A percentile compares a stretch with the other conserved stretches of the same genome.
These are phyloP conservation scores for Melastoma candidum DNA, from an alignment of 441 rosid species.

Conservation along the genomic window DNA sequence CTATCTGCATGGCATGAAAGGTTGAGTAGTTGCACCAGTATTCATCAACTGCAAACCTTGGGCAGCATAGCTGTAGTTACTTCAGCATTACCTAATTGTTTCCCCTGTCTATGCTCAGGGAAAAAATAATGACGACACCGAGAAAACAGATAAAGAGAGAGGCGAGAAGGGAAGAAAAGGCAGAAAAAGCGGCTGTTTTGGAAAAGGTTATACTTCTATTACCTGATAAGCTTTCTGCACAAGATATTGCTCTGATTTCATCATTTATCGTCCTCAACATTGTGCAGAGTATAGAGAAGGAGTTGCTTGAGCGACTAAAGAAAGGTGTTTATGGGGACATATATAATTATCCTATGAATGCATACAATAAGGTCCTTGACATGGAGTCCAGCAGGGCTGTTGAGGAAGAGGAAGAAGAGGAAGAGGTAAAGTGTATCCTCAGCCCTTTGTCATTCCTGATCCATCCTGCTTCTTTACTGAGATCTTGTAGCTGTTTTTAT, in stretches of 20 bases:
- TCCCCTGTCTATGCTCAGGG: conserved; percentile 25
- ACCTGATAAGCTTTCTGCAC: neutral
- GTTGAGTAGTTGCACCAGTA: too few relatives aligned
- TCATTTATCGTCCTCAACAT: conserved; percentile 3
- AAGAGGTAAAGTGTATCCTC: conserved; percentile 25
- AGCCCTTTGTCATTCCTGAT: too few relatives aligned
- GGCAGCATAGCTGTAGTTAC: too few relatives aligned
- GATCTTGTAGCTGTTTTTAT: neutral
- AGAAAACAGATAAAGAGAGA: conserved; percentile 57
- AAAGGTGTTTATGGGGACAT: conserved; percentile 58
- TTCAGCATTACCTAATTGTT: neutral
- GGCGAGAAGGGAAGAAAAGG: conserved; percentile 68
- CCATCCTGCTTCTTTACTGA: neutral
- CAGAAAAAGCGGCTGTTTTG: conserved; percentile 56
- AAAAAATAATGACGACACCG: conserved; percentile 51
- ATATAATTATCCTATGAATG: conserved; percentile 38
- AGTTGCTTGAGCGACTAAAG: conserved; percentile 60
- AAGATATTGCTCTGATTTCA: neutral
- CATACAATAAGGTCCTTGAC: conserved; percentile 43
- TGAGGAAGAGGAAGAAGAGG: conserved; percentile 24
- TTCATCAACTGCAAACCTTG: too few relatives aligned
- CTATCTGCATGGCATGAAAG: too few relatives aligned
- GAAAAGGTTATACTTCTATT: conserved; percentile 41
- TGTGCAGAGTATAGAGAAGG: conserved; percentile 61
- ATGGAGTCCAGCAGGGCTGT: conserved; percentile 20